Base-by-base conservation (phyloP, 2,329 filamentous ascomycete genomes). In the Tolypocladium nubicola region DNA sequence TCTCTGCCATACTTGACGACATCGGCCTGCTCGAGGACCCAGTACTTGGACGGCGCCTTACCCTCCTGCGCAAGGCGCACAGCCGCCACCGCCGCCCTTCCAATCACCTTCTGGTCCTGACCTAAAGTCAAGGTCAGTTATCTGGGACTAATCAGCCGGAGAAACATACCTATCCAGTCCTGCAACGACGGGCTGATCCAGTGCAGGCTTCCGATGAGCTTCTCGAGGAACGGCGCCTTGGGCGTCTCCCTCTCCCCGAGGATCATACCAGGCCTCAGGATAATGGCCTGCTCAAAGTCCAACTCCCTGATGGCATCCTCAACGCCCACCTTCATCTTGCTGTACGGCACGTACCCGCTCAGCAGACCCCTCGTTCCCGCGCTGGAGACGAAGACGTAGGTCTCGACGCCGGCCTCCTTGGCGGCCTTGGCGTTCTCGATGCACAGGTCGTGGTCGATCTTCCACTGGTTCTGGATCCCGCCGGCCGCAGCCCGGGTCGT, bases 361-460 rank as follows among this genome's bases (percentile, higher is more conserved):
- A 75, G 38, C 41, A 78, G 30, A 13, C 75, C 67, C 21, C 76
- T 71, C 1, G 74, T 79, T 56, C 80, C 79, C 0, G 65, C 74
- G 26, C 80, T 78, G 1, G 87, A 90, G 57, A 95, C 79, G 61
- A 95, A 84, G 23, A 97, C 85, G 67, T 87, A 95, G 3, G 86
- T 87, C 62, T 83, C 83, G 11, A 83, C 81, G 38, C 90, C 90
- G 1, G 85, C 83, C 4, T 80, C 80, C 67, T 86, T 89, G 49
- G 92, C 90, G 0, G 87, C 85, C 60, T 81, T 80, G 3, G 89
- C 91, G 30, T 96, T 78, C 62, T 87, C 85, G 53, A 95, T 71
- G 72, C 96, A 96, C 47, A 96, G 78, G 67, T 94, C 90, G 68
- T 91, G 83, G 74, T 97, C 93, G 62, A 97, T 89, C 68, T 89